Evolutionary conservation across 1,284 basidiomycete species (phyloP), one percentile per base, ranked within the genome.

Genomic region (Malassezia sp.): DNA sequence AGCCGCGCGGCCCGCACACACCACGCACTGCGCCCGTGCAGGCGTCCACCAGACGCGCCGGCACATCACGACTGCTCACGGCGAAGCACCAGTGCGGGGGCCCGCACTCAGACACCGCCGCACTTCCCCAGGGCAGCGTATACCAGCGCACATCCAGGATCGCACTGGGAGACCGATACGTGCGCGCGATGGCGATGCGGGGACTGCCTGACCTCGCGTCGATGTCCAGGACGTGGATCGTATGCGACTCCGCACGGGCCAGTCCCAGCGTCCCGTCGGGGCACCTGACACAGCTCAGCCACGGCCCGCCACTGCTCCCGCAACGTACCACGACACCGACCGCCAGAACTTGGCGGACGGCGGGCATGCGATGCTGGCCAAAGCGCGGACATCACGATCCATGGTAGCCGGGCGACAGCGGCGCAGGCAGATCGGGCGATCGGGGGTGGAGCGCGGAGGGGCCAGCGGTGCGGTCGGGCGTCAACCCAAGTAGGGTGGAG

Each of bases 11-110:
- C n/a, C n/a, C n/a, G n/a, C n/a, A n/a, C n/a, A n/a, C n/a, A n/a
- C n/a, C 17, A 48, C 46, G 18, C 33, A 48, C 46, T 20, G n/a
- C 14, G 9, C 41, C 36, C 9, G 14, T 12, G 12, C 11, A n/a
- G 11, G 48, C 42, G 26, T 42, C 36, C 8, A 50, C 34, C 4
- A 50, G 31, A 9, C 48, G 48, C 5, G 36, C 27, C 2, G 48
- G 48, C 20, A 50, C 15, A 27, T 50, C 48, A 11, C 48, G 42
- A 27, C 42, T 28, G 23, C 48, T 50, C 9, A 50, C 38, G 7
- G 40, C 42, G 35, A 40, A 50, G 34, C 48, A 50, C 48, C 48
- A 50, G 5, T 38, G 20, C 15, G 6, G 22, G 2, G 26, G 20
- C 5, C 24, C 30, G 5, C 26, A 18, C 2, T 22, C 18, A 5